Conservation (phyloP, 2,329 filamentous ascomycete genomes). For the Cylindrodendrum hubeiense region DNA sequence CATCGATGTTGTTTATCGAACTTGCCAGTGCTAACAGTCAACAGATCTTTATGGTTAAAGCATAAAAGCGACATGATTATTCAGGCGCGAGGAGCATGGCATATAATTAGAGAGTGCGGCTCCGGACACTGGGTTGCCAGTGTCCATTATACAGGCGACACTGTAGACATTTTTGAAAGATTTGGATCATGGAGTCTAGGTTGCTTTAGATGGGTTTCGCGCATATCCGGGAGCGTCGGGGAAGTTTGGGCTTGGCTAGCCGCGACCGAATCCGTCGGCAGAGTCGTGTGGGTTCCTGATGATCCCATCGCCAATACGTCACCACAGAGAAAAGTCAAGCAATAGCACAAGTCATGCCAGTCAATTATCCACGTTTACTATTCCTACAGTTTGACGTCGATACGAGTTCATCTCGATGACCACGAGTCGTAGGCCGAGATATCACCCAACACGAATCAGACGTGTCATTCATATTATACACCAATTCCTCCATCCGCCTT, state of each 20-base stretch:
- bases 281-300: constrained; percentile 17
- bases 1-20: background rate
- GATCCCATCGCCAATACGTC: constrained; percentile 15
- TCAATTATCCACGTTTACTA: constrained; percentile 23
- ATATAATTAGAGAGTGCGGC: constrained; percentile 12
- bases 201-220: constrained; percentile 7
- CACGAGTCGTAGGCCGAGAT: constrained; percentile 15
- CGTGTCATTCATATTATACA: constrained; percentile 14
- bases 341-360: constrained; percentile 1
- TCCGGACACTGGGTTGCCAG: constrained; percentile 2
- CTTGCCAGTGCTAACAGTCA: constrained; percentile 15
- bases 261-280: constrained; percentile 12
- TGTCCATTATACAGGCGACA: background rate
- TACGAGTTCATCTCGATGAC: constrained; percentile 10
- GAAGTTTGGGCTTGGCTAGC: background rate
- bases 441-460: background rate
- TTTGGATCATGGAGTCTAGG: constrained; percentile 18
- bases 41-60: constrained; percentile 79
- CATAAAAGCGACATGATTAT: constrained; percentile 37
- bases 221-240: constrained; percentile 5
- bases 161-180: background rate
- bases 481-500: background rate
- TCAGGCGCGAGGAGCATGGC: background rate
- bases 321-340: background rate
- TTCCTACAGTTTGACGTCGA: constrained; percentile 24